These are phyloP conservation scores for Silene latifolia DNA, from an alignment of 148 eudicot species.

Conservation along the genomic window DNA sequence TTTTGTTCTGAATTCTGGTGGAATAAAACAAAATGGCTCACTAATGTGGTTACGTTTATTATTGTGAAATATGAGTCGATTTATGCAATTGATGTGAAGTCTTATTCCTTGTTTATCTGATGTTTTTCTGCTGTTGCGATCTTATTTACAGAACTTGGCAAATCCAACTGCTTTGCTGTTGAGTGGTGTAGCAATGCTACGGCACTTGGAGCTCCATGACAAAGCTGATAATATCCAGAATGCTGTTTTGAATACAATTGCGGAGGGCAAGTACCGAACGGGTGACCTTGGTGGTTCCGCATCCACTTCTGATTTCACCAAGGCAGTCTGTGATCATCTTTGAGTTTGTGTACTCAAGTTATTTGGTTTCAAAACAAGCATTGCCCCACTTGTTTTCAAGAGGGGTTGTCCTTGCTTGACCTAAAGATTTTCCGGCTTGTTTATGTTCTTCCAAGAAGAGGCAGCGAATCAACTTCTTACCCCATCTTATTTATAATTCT, in stretches of 20 bases:
- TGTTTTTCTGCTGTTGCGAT: neutral
- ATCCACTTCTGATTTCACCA: slow-evolving; percentile 72
- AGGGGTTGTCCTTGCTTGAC: neutral
- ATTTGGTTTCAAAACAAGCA: neutral
- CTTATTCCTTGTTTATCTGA: too few species aligned
- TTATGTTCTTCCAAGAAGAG: slow-evolving; percentile 14
- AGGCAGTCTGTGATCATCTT: slow-evolving; percentile 78
- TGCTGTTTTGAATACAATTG: slow-evolving; percentile 72
- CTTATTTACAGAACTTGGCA: slow-evolving; percentile 41
- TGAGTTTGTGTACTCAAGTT: slow-evolving; percentile 21
- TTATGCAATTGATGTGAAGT: too few species aligned
- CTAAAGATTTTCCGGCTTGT: neutral
- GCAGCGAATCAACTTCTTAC: slow-evolving; percentile 10
- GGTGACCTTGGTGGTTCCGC: slow-evolving; percentile 80
- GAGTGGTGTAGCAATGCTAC: slow-evolving; percentile 83
- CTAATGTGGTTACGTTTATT: too few species aligned
- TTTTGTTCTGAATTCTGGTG: too few species aligned
- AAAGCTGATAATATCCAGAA: slow-evolving; percentile 79
- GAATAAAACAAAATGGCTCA: too few species aligned
- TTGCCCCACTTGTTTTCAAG: neutral
- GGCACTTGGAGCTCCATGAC: slow-evolving; percentile 73
- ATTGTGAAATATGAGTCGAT: too few species aligned
- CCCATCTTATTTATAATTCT: neutral
- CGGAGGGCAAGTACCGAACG: slow-evolving; percentile 86
- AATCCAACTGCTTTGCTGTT: slow-evolving; percentile 92